Evolutionary conservation across 148 eudicot species (phyloP).

Genomic region (Selenicereus undatus): DNA sequence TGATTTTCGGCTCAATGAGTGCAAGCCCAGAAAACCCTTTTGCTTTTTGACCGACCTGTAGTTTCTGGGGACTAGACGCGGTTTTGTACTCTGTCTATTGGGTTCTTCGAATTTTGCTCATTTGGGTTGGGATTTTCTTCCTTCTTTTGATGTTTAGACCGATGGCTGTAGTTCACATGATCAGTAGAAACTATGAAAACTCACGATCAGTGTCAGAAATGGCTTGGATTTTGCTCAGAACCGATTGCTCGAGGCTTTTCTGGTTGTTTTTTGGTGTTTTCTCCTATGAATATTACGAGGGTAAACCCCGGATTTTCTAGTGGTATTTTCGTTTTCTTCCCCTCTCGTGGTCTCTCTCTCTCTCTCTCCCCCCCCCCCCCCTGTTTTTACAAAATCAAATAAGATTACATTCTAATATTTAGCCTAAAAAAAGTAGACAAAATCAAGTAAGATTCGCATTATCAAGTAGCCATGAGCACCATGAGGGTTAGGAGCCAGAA

Average conservation of each 20-base stretch:
- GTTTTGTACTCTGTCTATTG: not conserved
- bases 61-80: not conserved
- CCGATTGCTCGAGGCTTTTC: conserved; percentile 71
- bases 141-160: not conserved
- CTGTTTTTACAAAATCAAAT: not conserved
- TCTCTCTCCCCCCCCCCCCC: not conserved
- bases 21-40: conserved; percentile 23
- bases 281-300: conserved; percentile 64
- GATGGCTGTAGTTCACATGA: conserved; percentile 31
- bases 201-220: conserved; percentile 41
- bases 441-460: not conserved
- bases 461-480: conserved; percentile 22
- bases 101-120: not conserved
- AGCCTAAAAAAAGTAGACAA: not conserved
- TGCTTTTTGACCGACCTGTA: not conserved
- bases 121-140: conserved; percentile 10
- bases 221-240: conserved; percentile 70
- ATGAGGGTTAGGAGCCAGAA: conserved; percentile 24
- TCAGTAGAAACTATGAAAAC: conserved; percentile 29
- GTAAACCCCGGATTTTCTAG: conserved; percentile 65
- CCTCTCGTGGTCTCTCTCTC: not conserved
- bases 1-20: not conserved
- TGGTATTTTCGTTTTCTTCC: conserved; percentile 3
- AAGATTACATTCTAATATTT: no score
- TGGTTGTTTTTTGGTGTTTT: conserved; percentile 77